phyloP scores from a whole-genome alignment of 169 alveolate species.

The Besnoitia besnoiti region DNA sequence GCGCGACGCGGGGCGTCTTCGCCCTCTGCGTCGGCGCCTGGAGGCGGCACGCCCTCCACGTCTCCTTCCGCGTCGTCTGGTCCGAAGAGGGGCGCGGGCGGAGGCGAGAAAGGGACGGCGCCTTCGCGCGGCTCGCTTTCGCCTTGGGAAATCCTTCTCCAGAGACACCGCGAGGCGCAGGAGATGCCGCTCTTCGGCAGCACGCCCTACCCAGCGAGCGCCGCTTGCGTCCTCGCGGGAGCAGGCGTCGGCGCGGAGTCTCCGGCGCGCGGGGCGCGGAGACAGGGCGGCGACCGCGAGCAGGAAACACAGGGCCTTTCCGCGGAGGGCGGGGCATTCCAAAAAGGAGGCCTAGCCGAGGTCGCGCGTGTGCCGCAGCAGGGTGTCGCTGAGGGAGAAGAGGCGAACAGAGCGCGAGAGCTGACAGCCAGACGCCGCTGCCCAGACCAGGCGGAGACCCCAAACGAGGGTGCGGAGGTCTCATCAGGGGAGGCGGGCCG shows the following conservation, averaged over 20 bases:
- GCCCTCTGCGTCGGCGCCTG: neutral
- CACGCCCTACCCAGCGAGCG: conserved; percentile 34
- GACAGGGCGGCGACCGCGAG: neutral
- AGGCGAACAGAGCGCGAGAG: too few species aligned
- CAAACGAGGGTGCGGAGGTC: too few species aligned
- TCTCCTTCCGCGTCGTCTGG: conserved; percentile 27
- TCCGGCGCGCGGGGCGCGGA: neutral
- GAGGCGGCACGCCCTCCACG: conserved; percentile 41
- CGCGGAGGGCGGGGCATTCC: neutral
- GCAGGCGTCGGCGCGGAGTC: neutral
- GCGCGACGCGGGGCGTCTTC: too few species aligned
- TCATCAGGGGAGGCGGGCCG: too few species aligned
- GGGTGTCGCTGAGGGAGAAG: too few species aligned
- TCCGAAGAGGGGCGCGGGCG: neutral
- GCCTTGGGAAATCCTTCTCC: conserved; percentile 54
- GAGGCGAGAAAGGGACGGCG: neutral
- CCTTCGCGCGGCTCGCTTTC: neutral
- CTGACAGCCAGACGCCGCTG: too few species aligned
- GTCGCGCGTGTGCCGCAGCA: too few species aligned
- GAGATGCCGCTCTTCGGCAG: conserved; percentile 68
- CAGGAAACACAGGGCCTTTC: neutral
- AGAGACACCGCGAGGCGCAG: conserved; percentile 66
- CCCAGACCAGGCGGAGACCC: too few species aligned
- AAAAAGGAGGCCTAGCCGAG: neutral
- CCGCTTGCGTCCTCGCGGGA: neutral